Conservation (phyloP, 108 stramenopile genomes). For the Chaetoceros muelleri region DNA sequence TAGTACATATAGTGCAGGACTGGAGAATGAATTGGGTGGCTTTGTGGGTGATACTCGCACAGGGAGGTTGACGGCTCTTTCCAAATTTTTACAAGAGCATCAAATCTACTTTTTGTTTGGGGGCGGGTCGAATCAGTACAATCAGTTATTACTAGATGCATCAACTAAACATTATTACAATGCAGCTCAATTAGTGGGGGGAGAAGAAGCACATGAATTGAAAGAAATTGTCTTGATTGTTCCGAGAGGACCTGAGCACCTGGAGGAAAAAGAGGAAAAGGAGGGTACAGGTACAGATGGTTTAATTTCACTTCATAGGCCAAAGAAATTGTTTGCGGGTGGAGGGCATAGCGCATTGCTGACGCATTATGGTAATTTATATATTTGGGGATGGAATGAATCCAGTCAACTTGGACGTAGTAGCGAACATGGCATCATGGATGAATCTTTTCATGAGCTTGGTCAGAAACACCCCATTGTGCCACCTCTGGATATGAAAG, state of each 20-base stretch:
- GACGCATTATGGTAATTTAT: slow-evolving; percentile 48
- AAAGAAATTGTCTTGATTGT: slow-evolving; percentile 52
- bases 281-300: too few relatives aligned
- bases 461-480: slow-evolving; percentile 8
- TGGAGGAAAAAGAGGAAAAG: background rate
- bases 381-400: slow-evolving; percentile 79
- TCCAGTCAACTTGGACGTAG: slow-evolving; percentile 47
- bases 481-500: slow-evolving; percentile 30
- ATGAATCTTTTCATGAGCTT: background rate
- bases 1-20: slow-evolving; percentile 5
- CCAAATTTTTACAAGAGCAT: slow-evolving; percentile 29
- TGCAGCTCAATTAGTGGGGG: slow-evolving; percentile 8
- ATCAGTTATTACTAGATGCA: slow-evolving; percentile 44
- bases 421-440: slow-evolving; percentile 1
- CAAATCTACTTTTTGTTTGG: slow-evolving; percentile 63
- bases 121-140: slow-evolving; percentile 70
- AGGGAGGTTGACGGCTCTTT: slow-evolving; percentile 44
- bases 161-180: slow-evolving; percentile 11
- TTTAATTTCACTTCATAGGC: too few relatives aligned
- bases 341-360: slow-evolving; percentile 70
- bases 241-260: slow-evolving; percentile 8
- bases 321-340: slow-evolving; percentile 46
- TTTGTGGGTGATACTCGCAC: slow-evolving; percentile 27
- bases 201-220: slow-evolving; percentile 45
- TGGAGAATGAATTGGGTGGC: slow-evolving; percentile 5